These are phyloP conservation scores for Coemansia sp. DNA, from an alignment of 192 early-diverging fungal species.

Conservation along the genomic window DNA sequence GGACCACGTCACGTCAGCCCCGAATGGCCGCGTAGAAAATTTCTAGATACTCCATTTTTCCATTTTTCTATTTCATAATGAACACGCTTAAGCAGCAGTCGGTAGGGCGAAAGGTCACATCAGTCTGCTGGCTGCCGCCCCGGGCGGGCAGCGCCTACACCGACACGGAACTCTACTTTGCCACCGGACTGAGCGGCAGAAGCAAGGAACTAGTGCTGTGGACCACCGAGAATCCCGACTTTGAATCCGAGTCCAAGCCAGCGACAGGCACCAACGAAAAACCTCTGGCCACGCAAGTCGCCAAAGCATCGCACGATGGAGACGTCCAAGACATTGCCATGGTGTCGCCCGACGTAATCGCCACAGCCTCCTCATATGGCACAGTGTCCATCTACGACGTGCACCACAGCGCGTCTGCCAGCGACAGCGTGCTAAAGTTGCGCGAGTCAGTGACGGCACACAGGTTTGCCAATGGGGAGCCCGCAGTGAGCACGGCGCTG, in stretches of 20 bases:
- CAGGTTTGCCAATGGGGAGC: slow-evolving; percentile 30
- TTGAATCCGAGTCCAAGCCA: slow-evolving; percentile 4
- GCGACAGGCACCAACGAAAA: neutral
- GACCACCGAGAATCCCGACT: slow-evolving; percentile 50
- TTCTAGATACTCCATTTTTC: too few relatives aligned
- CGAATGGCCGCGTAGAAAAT: too few relatives aligned
- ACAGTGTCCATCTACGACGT: slow-evolving; percentile 39
- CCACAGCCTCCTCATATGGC: slow-evolving; percentile 47
- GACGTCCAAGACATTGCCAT: slow-evolving; percentile 33
- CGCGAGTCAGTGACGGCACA: slow-evolving; percentile 42
- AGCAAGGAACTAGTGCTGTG: slow-evolving; percentile 54
- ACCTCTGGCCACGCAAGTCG: slow-evolving; percentile 22
- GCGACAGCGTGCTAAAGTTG: slow-evolving; percentile 6
- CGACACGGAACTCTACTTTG: slow-evolving; percentile 42
- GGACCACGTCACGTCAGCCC: too few relatives aligned
- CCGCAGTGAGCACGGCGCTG: slow-evolving; percentile 35
- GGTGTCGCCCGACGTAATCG: slow-evolving; percentile 11
- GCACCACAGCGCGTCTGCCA: neutral
- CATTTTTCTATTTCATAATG: slow-evolving; percentile 10
- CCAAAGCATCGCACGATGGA: slow-evolving; percentile 31
- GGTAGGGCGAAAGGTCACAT: slow-evolving; percentile 41
- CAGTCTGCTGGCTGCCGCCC: slow-evolving; percentile 44
- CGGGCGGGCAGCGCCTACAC: slow-evolving; percentile 48
- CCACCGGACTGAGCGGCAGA: slow-evolving; percentile 40
- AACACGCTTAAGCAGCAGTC: slow-evolving; percentile 41